phyloP scores from a whole-genome alignment of 495 filamentous ascomycete species.

The Penicillium angulare region DNA sequence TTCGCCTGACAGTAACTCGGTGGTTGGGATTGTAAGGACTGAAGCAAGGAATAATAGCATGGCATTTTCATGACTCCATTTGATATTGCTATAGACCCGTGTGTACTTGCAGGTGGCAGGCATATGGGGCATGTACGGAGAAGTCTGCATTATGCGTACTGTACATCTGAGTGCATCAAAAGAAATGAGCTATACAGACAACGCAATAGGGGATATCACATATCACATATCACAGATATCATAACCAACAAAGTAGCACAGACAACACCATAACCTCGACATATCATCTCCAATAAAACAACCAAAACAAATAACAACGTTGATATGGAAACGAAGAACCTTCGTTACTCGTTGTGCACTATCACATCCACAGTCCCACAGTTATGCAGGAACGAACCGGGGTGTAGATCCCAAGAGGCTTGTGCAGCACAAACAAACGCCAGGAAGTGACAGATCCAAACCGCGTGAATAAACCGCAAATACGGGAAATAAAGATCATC shows the following conservation, averaged over 20 bases:
- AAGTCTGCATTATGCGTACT: constrained; percentile 1
- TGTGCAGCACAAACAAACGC: constrained; percentile 21
- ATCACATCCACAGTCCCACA: constrained; percentile 16
- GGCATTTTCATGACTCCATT: constrained; percentile 6
- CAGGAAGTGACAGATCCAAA: constrained; percentile 22
- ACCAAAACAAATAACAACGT: constrained; percentile 8
- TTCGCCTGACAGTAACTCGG: not conserved
- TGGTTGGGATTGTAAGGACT: constrained; percentile 4
- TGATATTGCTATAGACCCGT: not conserved
- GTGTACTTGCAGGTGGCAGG: not conserved
- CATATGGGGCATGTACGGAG: not conserved
- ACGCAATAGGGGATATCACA: not conserved
- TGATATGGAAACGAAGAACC: constrained; percentile 19
- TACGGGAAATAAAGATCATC: not conserved
- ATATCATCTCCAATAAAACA: not conserved
- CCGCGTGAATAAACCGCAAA: not conserved
- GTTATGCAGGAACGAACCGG: constrained; percentile 16
- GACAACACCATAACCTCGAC: not conserved
- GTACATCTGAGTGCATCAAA: too few relatives aligned
- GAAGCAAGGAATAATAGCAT: constrained; percentile 1
- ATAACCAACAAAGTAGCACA: not conserved
- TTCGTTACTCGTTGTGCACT: constrained; percentile 10
- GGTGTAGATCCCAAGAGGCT: constrained; percentile 19
- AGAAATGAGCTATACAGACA: not conserved
- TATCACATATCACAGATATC: too few relatives aligned